Evolutionary conservation across 352 stramenopile species (phyloP).

Genomic region (Pythium aristosporum): DNA sequence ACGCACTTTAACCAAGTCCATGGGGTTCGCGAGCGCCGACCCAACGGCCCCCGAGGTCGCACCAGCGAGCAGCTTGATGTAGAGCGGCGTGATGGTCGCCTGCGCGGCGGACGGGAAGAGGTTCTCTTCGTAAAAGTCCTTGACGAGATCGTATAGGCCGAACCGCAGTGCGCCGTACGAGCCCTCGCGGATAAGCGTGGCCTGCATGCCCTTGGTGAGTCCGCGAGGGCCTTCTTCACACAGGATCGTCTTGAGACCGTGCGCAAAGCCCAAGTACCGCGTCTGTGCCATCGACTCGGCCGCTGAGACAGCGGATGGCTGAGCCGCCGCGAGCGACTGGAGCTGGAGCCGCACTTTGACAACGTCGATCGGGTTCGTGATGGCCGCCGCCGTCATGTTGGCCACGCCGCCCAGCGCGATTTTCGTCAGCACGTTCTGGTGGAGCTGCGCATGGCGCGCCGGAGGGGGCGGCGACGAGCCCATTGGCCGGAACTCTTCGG

Average conservation of each 20-base stretch:
- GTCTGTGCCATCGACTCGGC: constrained; percentile 17
- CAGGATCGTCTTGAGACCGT: constrained; percentile 56
- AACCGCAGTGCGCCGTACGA: constrained; percentile 81
- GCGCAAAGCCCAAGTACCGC: constrained; percentile 58
- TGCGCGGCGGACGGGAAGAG: constrained; percentile 39
- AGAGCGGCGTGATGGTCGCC: constrained; percentile 44
- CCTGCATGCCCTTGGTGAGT: constrained; percentile 58
- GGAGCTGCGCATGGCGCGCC: constrained; percentile 38
- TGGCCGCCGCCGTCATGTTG: constrained; percentile 48
- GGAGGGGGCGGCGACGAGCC: neutral
- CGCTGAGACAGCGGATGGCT: neutral
- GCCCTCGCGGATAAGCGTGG: constrained; percentile 65
- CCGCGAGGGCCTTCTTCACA: constrained; percentile 56
- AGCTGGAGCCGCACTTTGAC: constrained; percentile 55
- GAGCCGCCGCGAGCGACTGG: constrained; percentile 20
- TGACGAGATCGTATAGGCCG: constrained; percentile 76
- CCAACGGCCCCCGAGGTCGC: constrained; percentile 63
- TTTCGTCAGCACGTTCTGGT: constrained; percentile 58
- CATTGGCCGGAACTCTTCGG: constrained; percentile 3
- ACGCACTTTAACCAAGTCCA: constrained; percentile 77
- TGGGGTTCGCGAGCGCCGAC: constrained; percentile 70
- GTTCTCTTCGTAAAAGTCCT: constrained; percentile 64
- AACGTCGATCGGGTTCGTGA: constrained; percentile 64
- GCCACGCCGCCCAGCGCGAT: constrained; percentile 59
- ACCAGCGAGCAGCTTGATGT: constrained; percentile 68